Evolutionary conservation across 306 rosid species (phyloP).

Genomic region (Pterocarpus santalinus): DNA sequence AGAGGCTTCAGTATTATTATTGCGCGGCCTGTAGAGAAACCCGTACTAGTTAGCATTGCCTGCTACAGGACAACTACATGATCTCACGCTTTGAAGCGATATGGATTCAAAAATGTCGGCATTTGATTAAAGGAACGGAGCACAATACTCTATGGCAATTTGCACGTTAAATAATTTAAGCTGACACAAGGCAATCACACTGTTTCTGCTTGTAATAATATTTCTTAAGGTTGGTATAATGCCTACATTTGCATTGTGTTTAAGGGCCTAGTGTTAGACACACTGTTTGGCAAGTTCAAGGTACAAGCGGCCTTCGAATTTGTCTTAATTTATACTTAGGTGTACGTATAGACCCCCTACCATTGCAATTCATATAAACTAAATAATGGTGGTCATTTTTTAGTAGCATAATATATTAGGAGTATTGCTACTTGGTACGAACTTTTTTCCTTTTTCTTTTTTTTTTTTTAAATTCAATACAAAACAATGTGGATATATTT

Average conservation of each 20-base stretch:
- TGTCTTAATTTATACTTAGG: too few species aligned
- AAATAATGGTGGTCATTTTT: too few species aligned
- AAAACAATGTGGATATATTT: too few species aligned
- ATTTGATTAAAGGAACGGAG: constrained; percentile 7
- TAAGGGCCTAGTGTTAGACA: too few species aligned
- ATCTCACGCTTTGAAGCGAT: not conserved
- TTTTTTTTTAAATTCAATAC: too few species aligned
- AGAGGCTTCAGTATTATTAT: not conserved
- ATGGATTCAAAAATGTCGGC: constrained; percentile 7
- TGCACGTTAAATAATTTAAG: not conserved
- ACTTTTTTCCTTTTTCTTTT: too few species aligned
- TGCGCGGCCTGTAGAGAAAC: not conserved
- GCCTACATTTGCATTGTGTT: not conserved
- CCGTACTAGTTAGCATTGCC: constrained; percentile 1
- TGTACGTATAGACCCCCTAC: not conserved
- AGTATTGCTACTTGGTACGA: too few species aligned
- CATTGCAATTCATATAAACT: not conserved
- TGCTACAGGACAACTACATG: constrained; percentile 17
- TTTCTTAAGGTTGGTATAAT: too few species aligned
- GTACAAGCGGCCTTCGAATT: too few species aligned
- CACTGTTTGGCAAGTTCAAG: too few species aligned
- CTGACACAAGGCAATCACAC: not conserved
- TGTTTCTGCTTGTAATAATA: not conserved
- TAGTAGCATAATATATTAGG: too few species aligned
- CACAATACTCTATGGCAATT: not conserved